Base-by-base conservation (phyloP, 352 stramenopile genomes). In the Pythium brassicae region DNA sequence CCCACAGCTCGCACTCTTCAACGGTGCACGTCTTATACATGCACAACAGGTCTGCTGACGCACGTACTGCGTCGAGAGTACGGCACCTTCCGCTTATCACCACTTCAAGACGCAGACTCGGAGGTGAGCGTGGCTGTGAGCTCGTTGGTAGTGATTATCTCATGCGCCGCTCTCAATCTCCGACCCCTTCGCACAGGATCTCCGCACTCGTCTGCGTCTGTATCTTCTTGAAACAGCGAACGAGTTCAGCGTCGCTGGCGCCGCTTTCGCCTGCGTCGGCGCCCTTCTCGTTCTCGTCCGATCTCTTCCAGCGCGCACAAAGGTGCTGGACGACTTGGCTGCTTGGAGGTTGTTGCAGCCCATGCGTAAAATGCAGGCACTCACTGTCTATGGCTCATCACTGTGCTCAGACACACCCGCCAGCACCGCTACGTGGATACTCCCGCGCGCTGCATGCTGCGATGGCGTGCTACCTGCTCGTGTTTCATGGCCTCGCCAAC, bases 401-500 rank as follows among this genome's bases (percentile, higher is more conserved):
- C 40, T 46, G 10, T 3, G 27, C 12, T 8, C 49, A 34, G 20
- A 6, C 20, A 32, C 3, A 45, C 0, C 14, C 25, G 3, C 2
- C 11, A 22, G 29, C 27, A 25, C 19, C 25, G 1, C n/a, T 37
- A 7, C 8, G 26, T 19, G 26, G 40, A 22, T 52, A 43, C 34
- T 45, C 55, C 14, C 51, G 39, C 42, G 52, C 75, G 1, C 71
- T 97, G 2, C 5, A 89, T 8, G 67, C 71, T 29, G 63, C 71
- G 1, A 66, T 95, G 3, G 17, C 67, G 2, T 81, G 91, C 42
- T 98, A 98, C 62, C 44, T 97, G 20, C 15, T 86, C 4, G 71
- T 97, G 0, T 98, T 98, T 65, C 90, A 98, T 65, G 76, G 74
- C 3, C 72, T 98, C 9, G 81, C 88, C 9, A 98, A 98, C 61